Evolutionary conservation across 2,329 filamentous ascomycete species (phyloP), one percentile per base, ranked within the genome.

Genomic region (Venturia aucupariae): DNA sequence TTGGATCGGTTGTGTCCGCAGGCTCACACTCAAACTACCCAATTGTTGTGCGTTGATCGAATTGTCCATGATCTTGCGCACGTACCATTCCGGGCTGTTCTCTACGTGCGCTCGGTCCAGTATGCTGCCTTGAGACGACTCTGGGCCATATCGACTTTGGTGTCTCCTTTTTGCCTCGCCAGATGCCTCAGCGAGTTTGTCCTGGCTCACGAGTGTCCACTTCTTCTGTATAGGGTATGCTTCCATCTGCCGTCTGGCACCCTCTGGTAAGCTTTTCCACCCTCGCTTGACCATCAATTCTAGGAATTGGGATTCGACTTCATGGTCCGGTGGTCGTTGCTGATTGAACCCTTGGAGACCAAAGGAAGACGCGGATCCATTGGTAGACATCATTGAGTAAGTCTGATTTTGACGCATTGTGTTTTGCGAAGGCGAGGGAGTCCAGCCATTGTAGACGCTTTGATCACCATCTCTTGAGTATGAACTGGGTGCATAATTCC

Each of bases 81-180:
- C 93, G 75, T 96, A 99, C 93, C 93, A 99, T 77, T 97, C 93
- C 3, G 94, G 94, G 61, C 90, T 95, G 55, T 92, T 93, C 75
- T 97, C 94, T 74, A 97, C 93, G 73, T 97, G 92, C 8, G 90
- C 90, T 69, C 90, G 86, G 51, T 86, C 85, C 48, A 91, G 83
- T 66, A 93, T 84, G 69, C 89, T 87, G 66, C 85, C 73, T 13
- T 76, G 84, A 69, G 87, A 89, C 68, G 90, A 85, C 69, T 87
- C 89, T 68, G 90, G 85, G 67, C 87, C 87, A 66, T 81, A 82
- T 67, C 88, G 86, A 42, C 88, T 85, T 63, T 90, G 89, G 70
- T 88, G 85, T 69, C 90, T 83, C 69, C 92, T 86, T 77, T 93
- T 96, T 77, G 96, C 91, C 73, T 97, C 93, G 51, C 92, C 91